These are phyloP conservation scores for Rauvolfia tetraphylla DNA, from an alignment of 257 asterid genomes.

Conservation along the genomic window DNA sequence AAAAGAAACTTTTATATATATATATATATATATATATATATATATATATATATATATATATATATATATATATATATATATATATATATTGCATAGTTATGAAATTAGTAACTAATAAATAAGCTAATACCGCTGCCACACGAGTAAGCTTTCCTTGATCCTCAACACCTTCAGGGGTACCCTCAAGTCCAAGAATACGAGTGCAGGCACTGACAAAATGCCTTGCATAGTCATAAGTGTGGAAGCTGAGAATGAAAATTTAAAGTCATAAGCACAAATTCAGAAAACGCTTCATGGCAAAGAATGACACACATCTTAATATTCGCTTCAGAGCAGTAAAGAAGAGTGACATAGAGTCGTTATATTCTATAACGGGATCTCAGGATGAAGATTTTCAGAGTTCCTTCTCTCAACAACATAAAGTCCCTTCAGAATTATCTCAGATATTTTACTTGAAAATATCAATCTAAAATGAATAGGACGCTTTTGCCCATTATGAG, in stretches of 20 bases:
- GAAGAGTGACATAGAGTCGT: background rate
- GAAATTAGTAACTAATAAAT: background rate
- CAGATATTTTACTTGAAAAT: background rate
- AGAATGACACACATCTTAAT: background rate
- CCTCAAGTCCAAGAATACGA: slow-evolving; percentile 93
- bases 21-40: too few species aligned
- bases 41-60: too few species aligned
- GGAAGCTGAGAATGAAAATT: slow-evolving; percentile 49
- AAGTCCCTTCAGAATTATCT: background rate
- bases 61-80: too few species aligned
- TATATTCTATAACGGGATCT: background rate
- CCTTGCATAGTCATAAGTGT: slow-evolving; percentile 87
- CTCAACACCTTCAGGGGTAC: slow-evolving; percentile 95
- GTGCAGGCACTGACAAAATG: slow-evolving; percentile 93
- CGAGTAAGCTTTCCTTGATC: slow-evolving; percentile 91
- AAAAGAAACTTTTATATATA: background rate
- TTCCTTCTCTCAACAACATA: background rate
- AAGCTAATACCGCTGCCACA: slow-evolving; percentile 71
- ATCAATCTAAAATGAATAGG: background rate
- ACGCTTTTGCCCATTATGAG: background rate
- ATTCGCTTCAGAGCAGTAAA: background rate
- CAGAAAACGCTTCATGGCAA: background rate
- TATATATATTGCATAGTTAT: background rate
- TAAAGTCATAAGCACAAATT: background rate
- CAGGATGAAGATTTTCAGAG: background rate